Conservation (phyloP, 305 asterid genomes). For the Fraxinus latifolia region DNA sequence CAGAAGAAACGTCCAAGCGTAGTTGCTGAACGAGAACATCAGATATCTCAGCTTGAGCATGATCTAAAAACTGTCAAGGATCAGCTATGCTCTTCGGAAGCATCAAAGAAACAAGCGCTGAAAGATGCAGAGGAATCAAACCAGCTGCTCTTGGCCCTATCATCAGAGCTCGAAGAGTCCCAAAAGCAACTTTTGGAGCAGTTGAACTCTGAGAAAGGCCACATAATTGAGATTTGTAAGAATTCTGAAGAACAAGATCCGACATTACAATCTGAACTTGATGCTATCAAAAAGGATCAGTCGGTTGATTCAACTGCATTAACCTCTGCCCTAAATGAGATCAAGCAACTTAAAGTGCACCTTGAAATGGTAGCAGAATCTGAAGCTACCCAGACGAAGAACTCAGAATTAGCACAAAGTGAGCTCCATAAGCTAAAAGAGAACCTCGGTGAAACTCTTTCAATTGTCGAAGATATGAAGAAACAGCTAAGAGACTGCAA, state of each 20-base stretch:
- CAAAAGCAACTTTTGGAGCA: slow-evolving; percentile 36
- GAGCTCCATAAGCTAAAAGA: slow-evolving; percentile 55
- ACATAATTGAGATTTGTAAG: slow-evolving; percentile 22
- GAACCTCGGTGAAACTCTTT: slow-evolving; percentile 48
- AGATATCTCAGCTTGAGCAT: slow-evolving; percentile 69
- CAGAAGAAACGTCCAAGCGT: slow-evolving; percentile 52
- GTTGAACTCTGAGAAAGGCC: slow-evolving; percentile 24
- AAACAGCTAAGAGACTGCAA: slow-evolving; percentile 46
- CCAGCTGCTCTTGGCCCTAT: slow-evolving; percentile 39
- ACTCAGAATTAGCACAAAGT: slow-evolving; percentile 39
- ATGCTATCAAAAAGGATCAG: slow-evolving; percentile 33
- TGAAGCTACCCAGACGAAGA: slow-evolving; percentile 46
- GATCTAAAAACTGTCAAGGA: slow-evolving; percentile 76
- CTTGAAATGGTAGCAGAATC: slow-evolving; percentile 49
- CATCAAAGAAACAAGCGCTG: slow-evolving; percentile 61
- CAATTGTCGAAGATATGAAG: slow-evolving; percentile 58
- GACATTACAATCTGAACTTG: slow-evolving; percentile 37
- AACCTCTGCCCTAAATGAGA: slow-evolving; percentile 59
- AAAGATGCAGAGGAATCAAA: slow-evolving; percentile 66
- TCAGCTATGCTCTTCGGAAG: slow-evolving; percentile 67
- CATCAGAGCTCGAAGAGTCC: slow-evolving; percentile 59
- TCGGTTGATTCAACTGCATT: slow-evolving; percentile 49
- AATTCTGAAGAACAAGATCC: slow-evolving; percentile 26
- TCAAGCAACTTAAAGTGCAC: slow-evolving; percentile 47
- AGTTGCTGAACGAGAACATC: slow-evolving; percentile 69